Conservation (phyloP, 2,329 filamentous ascomycete species). For the Pseudogymnoascus verrucosus region DNA sequence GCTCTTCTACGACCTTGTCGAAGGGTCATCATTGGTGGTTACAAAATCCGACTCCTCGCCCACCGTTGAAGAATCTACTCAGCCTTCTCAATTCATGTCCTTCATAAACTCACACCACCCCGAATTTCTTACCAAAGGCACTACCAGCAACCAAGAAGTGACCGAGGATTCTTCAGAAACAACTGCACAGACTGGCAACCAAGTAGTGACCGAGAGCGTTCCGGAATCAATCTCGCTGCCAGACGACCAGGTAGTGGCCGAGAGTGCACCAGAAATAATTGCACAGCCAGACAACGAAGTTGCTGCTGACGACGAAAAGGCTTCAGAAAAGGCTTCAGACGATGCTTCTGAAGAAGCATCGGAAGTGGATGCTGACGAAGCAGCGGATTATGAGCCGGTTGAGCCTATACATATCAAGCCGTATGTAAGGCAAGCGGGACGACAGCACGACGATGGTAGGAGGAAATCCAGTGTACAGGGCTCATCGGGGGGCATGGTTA, state of each 20-base stretch:
- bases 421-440: neutral
- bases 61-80: neutral
- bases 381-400: neutral
- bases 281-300: neutral
- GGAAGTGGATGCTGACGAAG: neutral
- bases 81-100: neutral
- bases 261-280: neutral
- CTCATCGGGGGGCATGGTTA: conserved; percentile 1
- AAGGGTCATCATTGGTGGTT: conserved; percentile 28
- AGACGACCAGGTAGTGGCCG: neutral
- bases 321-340: neutral
- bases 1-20: conserved; percentile 84
- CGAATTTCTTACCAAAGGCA: neutral
- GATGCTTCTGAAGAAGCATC: neutral
- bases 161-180: neutral
- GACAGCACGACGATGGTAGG: neutral
- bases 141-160: neutral
- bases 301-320: neutral
- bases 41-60: neutral
- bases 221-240: neutral
- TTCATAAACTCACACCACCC: neutral
- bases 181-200: neutral
- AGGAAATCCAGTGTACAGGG: neutral
- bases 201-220: neutral
- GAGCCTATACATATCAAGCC: conserved; percentile 6